phyloP scores from a whole-genome alignment of 2,329 filamentous ascomycete species.

The Phialophora expanda region DNA sequence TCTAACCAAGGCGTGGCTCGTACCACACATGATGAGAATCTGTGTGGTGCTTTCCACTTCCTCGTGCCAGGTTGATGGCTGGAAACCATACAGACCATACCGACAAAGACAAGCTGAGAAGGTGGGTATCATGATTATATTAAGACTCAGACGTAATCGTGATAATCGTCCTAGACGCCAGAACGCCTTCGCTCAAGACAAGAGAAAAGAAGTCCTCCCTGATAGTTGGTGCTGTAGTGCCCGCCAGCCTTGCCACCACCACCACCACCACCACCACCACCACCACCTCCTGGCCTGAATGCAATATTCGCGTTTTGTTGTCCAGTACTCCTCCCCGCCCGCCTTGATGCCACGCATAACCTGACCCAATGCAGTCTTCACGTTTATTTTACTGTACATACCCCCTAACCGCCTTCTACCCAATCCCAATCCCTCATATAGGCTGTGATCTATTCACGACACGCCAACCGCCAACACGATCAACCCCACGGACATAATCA shows the following conservation, averaged over 20 bases:
- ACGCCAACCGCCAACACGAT: not conserved
- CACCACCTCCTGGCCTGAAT: too few relatives aligned
- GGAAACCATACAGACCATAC: too few relatives aligned
- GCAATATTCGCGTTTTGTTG: not conserved
- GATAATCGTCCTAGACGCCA: not conserved
- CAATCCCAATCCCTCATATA: not conserved
- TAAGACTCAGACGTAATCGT: not conserved
- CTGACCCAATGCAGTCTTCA: not conserved
- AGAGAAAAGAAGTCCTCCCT: not conserved
- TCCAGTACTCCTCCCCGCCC: too few relatives aligned
- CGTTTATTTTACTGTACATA: not conserved
- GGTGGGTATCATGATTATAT: not conserved
- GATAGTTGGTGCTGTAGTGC: not conserved
- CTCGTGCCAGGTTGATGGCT: too few relatives aligned
- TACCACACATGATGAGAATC: too few relatives aligned
- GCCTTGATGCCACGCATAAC: not conserved
- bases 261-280: too few relatives aligned
- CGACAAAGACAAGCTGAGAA: too few relatives aligned
- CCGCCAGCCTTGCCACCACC: too few relatives aligned
- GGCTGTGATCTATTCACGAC: not conserved
- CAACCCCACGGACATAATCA: not conserved
- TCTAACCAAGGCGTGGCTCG: too few relatives aligned
- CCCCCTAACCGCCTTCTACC: too few relatives aligned
- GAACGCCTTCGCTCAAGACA: not conserved
- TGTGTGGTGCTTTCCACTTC: too few relatives aligned